Conservation (phyloP, 2,329 filamentous ascomycete species). For the Tolypocladium ophioglossoides region DNA sequence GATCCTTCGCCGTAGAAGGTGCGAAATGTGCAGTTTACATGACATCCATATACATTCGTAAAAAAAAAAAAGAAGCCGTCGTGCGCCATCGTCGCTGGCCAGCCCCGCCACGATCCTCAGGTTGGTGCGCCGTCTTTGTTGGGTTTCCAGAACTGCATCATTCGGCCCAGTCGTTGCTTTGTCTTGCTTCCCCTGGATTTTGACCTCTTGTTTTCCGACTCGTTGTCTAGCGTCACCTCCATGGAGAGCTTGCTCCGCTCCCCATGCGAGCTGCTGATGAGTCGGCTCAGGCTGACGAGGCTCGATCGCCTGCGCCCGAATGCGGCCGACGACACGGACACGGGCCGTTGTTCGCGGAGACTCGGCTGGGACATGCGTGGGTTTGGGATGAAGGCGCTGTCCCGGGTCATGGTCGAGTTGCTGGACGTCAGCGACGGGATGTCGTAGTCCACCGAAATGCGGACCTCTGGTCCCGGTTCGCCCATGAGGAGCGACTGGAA, state of each 20-base stretch:
- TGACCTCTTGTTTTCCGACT: conserved; percentile 41
- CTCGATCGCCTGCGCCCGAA: conserved; percentile 65
- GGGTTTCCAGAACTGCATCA: conserved; percentile 72
- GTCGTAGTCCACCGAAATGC: conserved; percentile 58
- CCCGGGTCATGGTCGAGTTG: conserved; percentile 65
- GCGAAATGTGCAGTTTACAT: conserved; percentile 22
- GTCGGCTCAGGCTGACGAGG: conserved; percentile 63
- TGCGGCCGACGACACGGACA: conserved; percentile 49
- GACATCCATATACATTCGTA: conserved; percentile 26
- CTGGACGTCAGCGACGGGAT: conserved; percentile 66
- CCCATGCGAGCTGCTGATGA: conserved; percentile 65
- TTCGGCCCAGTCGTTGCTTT: conserved; percentile 54
- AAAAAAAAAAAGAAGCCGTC: conserved; percentile 12
- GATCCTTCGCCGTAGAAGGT: conserved; percentile 1
- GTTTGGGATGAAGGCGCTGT: conserved; percentile 42
- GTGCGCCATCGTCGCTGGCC: neutral
- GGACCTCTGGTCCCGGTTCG: conserved; percentile 61
- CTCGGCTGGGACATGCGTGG: conserved; percentile 37
- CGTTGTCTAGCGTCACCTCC: conserved; percentile 48
- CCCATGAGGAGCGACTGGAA: conserved; percentile 63
- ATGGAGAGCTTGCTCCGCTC: conserved; percentile 66
- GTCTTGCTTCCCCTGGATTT: conserved; percentile 51
- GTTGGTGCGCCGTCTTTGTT: conserved; percentile 30
- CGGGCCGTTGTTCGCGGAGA: conserved; percentile 46
- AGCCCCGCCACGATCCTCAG: conserved; percentile 6